These are phyloP conservation scores for Antrodiella citrinella DNA, from an alignment of 768 basidiomycete genomes.

Conservation along the genomic window DNA sequence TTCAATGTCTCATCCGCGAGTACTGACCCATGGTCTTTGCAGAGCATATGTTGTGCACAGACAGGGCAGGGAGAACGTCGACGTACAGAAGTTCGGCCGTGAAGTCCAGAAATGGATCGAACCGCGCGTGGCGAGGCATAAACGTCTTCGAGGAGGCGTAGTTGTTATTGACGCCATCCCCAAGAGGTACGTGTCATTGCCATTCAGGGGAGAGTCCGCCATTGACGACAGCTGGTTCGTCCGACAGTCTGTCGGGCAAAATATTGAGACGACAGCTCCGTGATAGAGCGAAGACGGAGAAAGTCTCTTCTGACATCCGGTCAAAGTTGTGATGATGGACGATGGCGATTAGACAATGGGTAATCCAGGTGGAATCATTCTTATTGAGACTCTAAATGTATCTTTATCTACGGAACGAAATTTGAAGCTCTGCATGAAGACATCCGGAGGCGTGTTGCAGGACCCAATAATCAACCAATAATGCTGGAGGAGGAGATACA, in stretches of 20 bases:
- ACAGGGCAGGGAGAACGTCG: slow-evolving; percentile 8
- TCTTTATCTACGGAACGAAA: too few species aligned
- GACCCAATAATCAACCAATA: too few species aligned
- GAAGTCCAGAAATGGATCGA: slow-evolving; percentile 57
- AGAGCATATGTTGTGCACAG: slow-evolving; percentile 4
- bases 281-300: slow-evolving; percentile 52
- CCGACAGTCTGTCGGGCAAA: slow-evolving; percentile 69
- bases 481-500: too few species aligned
- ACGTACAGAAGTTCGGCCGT: slow-evolving; percentile 35
- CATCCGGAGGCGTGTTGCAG: too few species aligned
- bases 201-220: neutral
- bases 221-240: slow-evolving; percentile 5
- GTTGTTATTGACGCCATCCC: slow-evolving; percentile 54
- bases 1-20: too few species aligned
- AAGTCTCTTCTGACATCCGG: neutral
- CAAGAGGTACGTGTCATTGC: slow-evolving; percentile 41
- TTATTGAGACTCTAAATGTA: too few species aligned
- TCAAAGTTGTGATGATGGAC: slow-evolving; percentile 2
- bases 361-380: too few species aligned
- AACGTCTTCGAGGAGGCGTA: slow-evolving; percentile 65
- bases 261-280: slow-evolving; percentile 74
- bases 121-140: slow-evolving; percentile 64
- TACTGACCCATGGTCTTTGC: neutral
- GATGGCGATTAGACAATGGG: too few species aligned
- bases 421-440: too few species aligned